phyloP scores from a whole-genome alignment of 1,284 basidiomycete genomes.

The Cystobasidiaceae sp. region DNA sequence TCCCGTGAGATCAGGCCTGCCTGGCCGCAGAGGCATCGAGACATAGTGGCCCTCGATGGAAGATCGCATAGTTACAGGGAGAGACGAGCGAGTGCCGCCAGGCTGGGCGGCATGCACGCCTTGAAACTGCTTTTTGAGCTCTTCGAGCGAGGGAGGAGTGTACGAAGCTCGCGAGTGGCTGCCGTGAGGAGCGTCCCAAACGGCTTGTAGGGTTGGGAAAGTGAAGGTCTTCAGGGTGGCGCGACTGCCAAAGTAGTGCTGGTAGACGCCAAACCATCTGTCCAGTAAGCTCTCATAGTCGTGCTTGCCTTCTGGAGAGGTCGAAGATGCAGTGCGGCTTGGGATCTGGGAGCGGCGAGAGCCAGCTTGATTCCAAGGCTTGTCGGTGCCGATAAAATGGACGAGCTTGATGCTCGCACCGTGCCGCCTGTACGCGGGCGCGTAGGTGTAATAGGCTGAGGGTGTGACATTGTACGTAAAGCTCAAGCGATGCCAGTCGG shows the following conservation, averaged over 20 bases:
- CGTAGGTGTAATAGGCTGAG: constrained; percentile 94
- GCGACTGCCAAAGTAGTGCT: constrained; percentile 74
- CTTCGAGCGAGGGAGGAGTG: constrained; percentile 24
- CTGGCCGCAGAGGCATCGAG: constrained; percentile 16
- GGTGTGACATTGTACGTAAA: constrained; percentile 97
- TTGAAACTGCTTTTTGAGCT: constrained; percentile 27
- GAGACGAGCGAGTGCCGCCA: not conserved
- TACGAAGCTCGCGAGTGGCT: constrained; percentile 17
- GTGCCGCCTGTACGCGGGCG: constrained; percentile 89
- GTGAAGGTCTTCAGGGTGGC: constrained; percentile 56
- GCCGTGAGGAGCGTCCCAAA: constrained; percentile 57
- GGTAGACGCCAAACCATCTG: constrained; percentile 86
- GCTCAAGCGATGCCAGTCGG: constrained; percentile 81
- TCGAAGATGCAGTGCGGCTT: constrained; percentile 46
- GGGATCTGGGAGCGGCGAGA: constrained; percentile 43
- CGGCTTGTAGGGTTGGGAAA: constrained; percentile 63
- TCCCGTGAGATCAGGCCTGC: constrained; percentile 19
- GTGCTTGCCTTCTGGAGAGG: constrained; percentile 52
- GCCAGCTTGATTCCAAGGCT: constrained; percentile 71
- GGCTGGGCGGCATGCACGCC: constrained; percentile 6
- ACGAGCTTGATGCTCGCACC: constrained; percentile 80
- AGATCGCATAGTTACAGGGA: not conserved
- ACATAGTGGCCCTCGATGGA: constrained; percentile 25
- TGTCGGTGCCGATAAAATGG: constrained; percentile 90
- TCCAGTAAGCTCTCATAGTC: constrained; percentile 74